phyloP scores from a whole-genome alignment of 129 eudicot species.

The Flaveria brownii region DNA sequence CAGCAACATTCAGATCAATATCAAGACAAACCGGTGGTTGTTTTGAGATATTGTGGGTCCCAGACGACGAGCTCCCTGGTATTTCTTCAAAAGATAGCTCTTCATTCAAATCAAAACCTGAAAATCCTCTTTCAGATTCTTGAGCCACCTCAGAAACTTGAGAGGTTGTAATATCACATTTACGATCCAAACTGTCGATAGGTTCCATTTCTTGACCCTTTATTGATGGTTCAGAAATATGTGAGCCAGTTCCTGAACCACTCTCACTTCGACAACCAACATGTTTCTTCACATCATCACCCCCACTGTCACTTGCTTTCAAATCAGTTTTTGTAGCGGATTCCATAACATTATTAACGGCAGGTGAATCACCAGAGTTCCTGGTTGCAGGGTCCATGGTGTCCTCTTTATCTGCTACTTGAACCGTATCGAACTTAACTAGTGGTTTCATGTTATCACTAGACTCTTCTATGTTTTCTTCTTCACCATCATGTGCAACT shows the following conservation, averaged over 20 bases:
- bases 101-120: slow-evolving; percentile 57
- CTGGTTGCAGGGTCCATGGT: slow-evolving; percentile 3
- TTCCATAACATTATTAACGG: slow-evolving; percentile 3
- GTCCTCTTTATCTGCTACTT: slow-evolving; percentile 1
- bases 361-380: neutral
- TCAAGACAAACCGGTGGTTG: slow-evolving; percentile 39
- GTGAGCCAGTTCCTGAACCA: slow-evolving; percentile 31
- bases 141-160: slow-evolving; percentile 49
- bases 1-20: slow-evolving; percentile 68
- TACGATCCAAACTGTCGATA: neutral
- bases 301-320: slow-evolving; percentile 23
- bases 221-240: neutral
- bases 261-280: slow-evolving; percentile 29
- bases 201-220: slow-evolving; percentile 12
- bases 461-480: slow-evolving; percentile 11
- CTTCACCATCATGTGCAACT: slow-evolving; percentile 14
- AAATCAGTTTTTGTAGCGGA: slow-evolving; percentile 21
- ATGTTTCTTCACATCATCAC: slow-evolving; percentile 15
- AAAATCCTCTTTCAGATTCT: slow-evolving; percentile 33
- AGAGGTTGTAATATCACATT: slow-evolving; percentile 21
- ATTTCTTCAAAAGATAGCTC: slow-evolving; percentile 47
- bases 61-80: slow-evolving; percentile 35
- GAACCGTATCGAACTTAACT: neutral
- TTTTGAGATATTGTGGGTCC: slow-evolving; percentile 38
- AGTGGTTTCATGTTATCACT: slow-evolving; percentile 11